Evolutionary conservation across 306 rosid species (phyloP).

Genomic region (Comarum palustre): DNA sequence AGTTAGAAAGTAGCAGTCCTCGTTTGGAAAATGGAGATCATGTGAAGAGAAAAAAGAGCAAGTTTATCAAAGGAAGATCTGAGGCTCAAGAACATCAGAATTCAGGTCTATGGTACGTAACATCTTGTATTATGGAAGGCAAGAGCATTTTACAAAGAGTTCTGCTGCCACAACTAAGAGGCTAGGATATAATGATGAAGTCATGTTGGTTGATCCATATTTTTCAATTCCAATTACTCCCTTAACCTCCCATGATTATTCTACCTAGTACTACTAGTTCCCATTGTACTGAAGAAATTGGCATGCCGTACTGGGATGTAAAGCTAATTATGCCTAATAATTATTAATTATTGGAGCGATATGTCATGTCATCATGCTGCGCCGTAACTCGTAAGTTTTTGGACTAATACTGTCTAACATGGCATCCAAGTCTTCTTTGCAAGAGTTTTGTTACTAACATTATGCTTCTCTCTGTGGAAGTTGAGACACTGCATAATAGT

Average conservation of each 20-base stretch:
- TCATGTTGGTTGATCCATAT: constrained; percentile 41
- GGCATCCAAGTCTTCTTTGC: neutral
- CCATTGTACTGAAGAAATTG: neutral
- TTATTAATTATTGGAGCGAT: no score
- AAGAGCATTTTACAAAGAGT: constrained; percentile 48
- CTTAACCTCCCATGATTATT: constrained; percentile 9
- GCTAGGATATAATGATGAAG: constrained; percentile 29
- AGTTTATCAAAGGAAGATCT: neutral
- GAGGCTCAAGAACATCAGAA: constrained; percentile 14
- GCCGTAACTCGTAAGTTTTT: neutral
- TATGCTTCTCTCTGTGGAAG: neutral
- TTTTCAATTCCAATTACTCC: constrained; percentile 55
- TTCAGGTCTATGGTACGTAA: constrained; percentile 42
- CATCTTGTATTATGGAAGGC: constrained; percentile 52
- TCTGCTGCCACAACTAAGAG: constrained; percentile 28
- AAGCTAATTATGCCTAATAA: neutral
- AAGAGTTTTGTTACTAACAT: neutral
- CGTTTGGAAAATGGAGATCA: constrained; percentile 6
- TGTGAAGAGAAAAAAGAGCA: neutral
- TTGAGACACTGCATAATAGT: neutral
- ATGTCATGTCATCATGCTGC: neutral
- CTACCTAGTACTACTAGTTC: neutral
- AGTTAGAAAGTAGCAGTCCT: neutral
- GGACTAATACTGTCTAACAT: neutral
- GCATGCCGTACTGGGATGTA: neutral